Conservation (phyloP, 2,329 filamentous ascomycete genomes). For the Scedosporium boydii region DNA sequence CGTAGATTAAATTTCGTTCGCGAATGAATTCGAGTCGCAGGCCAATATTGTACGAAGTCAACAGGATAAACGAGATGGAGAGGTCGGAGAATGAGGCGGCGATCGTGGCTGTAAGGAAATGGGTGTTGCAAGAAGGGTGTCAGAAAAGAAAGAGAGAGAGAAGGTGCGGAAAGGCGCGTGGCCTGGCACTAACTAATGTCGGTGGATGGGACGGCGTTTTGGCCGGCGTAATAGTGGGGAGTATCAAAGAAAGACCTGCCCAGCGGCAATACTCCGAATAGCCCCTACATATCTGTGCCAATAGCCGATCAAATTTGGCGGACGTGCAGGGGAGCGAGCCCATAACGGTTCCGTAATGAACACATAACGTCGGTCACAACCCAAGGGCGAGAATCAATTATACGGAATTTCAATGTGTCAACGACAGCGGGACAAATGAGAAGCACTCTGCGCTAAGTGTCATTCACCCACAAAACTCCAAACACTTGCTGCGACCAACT, state of each 20-base stretch:
- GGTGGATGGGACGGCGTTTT: slow-evolving; percentile 36
- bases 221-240: slow-evolving; percentile 48
- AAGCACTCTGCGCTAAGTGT: too few relatives aligned
- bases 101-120: slow-evolving; percentile 7
- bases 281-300: background rate
- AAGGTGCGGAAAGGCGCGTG: slow-evolving; percentile 21
- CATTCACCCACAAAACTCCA: too few relatives aligned
- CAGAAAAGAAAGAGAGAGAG: slow-evolving; percentile 11
- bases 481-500: too few relatives aligned
- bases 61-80: slow-evolving; percentile 11
- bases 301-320: background rate
- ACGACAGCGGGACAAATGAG: too few relatives aligned
- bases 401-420: too few relatives aligned
- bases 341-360: background rate
- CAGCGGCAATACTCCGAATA: slow-evolving; percentile 3
- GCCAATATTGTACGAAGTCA: background rate
- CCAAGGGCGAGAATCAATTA: too few relatives aligned
- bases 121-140: slow-evolving; percentile 14
- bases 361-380: background rate
- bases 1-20: too few relatives aligned
- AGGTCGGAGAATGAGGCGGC: slow-evolving; percentile 10
- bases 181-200: background rate
- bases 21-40: background rate
- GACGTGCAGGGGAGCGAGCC: background rate
- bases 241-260: background rate